phyloP scores from a whole-genome alignment of 371 early-diverging fungal species.

The Mortierella sp. region DNA sequence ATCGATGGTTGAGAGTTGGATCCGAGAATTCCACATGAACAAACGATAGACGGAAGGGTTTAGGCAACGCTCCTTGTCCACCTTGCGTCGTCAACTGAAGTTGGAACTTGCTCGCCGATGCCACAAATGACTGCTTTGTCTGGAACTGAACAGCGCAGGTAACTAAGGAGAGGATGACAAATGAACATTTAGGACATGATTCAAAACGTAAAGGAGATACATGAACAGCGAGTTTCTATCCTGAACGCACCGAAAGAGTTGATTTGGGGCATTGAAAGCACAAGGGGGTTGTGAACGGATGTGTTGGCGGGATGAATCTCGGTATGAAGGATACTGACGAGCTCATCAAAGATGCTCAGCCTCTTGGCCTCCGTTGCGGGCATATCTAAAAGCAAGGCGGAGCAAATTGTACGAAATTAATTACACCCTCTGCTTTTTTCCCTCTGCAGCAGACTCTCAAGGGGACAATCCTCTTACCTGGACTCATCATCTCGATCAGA shows the following conservation, averaged over 20 bases:
- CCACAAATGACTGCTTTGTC: constrained; percentile 36
- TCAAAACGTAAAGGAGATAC: not conserved
- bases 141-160: constrained; percentile 67
- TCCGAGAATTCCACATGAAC: constrained; percentile 72
- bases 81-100: constrained; percentile 40
- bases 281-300: constrained; percentile 48
- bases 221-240: too few species aligned
- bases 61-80: constrained; percentile 57
- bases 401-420: not conserved
- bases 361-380: constrained; percentile 41
- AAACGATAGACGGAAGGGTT: constrained; percentile 58
- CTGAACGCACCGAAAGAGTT: constrained; percentile 68
- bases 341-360: constrained; percentile 53
- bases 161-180: constrained; percentile 17
- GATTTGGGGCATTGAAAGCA: constrained; percentile 79
- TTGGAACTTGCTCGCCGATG: constrained; percentile 46
- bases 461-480: constrained; percentile 28
- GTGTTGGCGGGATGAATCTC: constrained; percentile 38
- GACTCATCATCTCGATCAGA: constrained; percentile 75
- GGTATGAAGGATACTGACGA: constrained; percentile 56
- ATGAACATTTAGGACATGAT: not conserved
- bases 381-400: constrained; percentile 29
- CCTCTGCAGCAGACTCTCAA: not conserved
- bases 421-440: not conserved
- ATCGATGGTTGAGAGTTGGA: constrained; percentile 44